A percentile compares a stretch with the other conserved stretches of the same genome.
Evolutionary conservation across 768 basidiomycete genomes (phyloP).

Genomic region (Cantharellus cinnabarinus): DNA sequence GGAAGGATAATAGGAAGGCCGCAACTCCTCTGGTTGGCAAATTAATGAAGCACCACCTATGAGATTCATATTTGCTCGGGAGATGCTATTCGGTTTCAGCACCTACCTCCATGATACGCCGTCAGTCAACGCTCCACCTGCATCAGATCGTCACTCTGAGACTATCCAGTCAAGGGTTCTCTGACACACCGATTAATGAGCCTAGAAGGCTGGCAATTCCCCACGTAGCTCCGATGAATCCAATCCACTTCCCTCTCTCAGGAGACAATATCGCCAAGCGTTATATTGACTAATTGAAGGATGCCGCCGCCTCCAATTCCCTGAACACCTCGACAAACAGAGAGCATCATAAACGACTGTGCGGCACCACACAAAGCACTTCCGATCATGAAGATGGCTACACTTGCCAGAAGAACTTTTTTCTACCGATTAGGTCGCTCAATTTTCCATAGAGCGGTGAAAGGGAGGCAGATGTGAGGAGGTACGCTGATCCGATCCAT

Average conservation of each 20-base stretch:
- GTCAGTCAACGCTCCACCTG: constrained; percentile 47
- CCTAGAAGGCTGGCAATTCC: constrained; percentile 37
- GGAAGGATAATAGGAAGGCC: constrained; percentile 43
- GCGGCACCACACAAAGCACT: constrained; percentile 70
- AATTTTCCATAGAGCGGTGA: constrained; percentile 63
- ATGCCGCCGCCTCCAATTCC: constrained; percentile 73
- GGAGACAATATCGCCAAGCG: constrained; percentile 69
- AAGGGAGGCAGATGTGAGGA: constrained; percentile 34
- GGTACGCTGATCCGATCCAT: constrained; percentile 54
- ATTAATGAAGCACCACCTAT: constrained; percentile 1
- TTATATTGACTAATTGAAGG: constrained; percentile 52
- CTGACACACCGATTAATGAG: constrained; percentile 40
- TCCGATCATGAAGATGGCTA: constrained; percentile 50
- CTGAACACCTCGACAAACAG: constrained; percentile 57
- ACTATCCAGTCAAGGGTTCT: too few relatives aligned
- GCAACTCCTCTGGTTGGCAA: constrained; percentile 58
- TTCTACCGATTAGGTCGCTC: constrained; percentile 33
- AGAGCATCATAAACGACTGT: constrained; percentile 57
- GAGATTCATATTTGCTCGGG: not conserved
- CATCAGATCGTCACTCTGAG: too few relatives aligned
- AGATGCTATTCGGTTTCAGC: constrained; percentile 11
- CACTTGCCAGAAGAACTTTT: constrained; percentile 49
- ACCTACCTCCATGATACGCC: constrained; percentile 63
- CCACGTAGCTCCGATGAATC: constrained; percentile 14
- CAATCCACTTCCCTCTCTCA: constrained; percentile 35